Evolutionary conservation across 1,139 yeast genomes (phyloP).

Genomic region (Diutina neorugosa): DNA sequence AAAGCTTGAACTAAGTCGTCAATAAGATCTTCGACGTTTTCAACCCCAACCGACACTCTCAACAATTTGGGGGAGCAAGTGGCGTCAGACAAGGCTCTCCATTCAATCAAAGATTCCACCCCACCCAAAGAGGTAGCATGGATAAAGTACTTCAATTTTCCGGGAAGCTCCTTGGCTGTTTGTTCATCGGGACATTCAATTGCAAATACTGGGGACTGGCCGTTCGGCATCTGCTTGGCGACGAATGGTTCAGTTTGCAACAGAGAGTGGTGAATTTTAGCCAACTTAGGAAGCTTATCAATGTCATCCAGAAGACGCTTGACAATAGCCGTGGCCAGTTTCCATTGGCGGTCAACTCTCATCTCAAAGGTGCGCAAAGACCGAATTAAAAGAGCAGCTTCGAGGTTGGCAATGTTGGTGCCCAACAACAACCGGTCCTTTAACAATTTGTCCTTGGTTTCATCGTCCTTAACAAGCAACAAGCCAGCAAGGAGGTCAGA

Average conservation of each 20-base stretch:
- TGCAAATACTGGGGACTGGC: constrained; percentile 69
- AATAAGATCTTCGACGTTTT: constrained; percentile 60
- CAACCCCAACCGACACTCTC: constrained; percentile 72
- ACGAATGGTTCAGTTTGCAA: constrained; percentile 59
- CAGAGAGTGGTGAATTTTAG: constrained; percentile 55
- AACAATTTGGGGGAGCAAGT: constrained; percentile 42
- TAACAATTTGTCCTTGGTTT: constrained; percentile 31
- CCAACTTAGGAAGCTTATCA: constrained; percentile 34
- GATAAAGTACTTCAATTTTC: constrained; percentile 55
- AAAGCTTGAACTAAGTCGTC: constrained; percentile 37
- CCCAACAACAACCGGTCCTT: constrained; percentile 62
- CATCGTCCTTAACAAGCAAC: constrained; percentile 45
- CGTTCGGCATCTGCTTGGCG: constrained; percentile 49
- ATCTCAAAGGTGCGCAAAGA: constrained; percentile 71
- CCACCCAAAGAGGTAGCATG: constrained; percentile 95
- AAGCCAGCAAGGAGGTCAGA: constrained; percentile 84
- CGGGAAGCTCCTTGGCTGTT: constrained; percentile 54
- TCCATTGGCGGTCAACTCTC: constrained; percentile 56
- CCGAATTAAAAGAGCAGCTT: constrained; percentile 59
- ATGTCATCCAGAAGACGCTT: constrained; percentile 40
- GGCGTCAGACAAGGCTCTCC: constrained; percentile 73
- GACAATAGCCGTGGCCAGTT: constrained; percentile 53
- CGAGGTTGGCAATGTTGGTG: constrained; percentile 67
- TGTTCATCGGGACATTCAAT: constrained; percentile 40
- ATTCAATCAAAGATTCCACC: constrained; percentile 82